phyloP scores from a whole-genome alignment of 192 early-diverging fungal species.

The Coemansia sp. region DNA sequence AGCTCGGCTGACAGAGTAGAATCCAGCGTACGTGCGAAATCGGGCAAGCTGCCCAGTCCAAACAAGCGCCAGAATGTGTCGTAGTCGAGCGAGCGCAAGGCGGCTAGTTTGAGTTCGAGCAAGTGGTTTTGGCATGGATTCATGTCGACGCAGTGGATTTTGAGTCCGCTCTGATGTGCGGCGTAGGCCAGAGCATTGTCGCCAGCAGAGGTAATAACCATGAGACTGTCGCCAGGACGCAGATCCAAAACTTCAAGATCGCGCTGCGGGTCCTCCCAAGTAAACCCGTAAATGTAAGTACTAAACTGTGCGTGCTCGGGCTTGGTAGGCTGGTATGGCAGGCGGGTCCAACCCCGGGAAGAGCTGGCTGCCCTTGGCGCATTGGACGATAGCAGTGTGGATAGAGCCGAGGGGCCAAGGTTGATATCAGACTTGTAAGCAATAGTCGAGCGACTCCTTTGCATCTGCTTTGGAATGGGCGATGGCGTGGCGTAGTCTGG shows the following conservation, averaged over 20 bases:
- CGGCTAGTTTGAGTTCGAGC: conserved; percentile 81
- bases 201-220: conserved; percentile 82
- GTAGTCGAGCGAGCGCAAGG: conserved; percentile 60
- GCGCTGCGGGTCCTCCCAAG: conserved; percentile 81
- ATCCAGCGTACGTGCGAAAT: conserved; percentile 64
- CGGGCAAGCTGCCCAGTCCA: conserved; percentile 64
- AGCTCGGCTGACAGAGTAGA: conserved; percentile 69
- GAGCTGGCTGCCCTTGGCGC: background rate
- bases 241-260: conserved; percentile 72
- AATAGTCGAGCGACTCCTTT: background rate
- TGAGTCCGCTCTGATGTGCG: conserved; percentile 60
- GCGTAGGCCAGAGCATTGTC: conserved; percentile 83
- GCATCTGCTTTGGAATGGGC: background rate
- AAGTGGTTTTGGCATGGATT: conserved; percentile 93
- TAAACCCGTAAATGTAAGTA: conserved; percentile 85
- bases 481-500: background rate
- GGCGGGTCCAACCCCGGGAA: conserved; percentile 30
- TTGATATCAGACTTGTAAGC: background rate
- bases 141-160: conserved; percentile 82
- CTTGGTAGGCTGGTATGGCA: conserved; percentile 57
- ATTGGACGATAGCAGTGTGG: background rate
- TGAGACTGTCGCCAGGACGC: conserved; percentile 63
- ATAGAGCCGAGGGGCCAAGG: background rate
- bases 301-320: conserved; percentile 68
- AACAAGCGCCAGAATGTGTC: conserved; percentile 77